Conservation (phyloP, 495 filamentous ascomycete genomes). For the Pyrenopolyporus hunteri region DNA sequence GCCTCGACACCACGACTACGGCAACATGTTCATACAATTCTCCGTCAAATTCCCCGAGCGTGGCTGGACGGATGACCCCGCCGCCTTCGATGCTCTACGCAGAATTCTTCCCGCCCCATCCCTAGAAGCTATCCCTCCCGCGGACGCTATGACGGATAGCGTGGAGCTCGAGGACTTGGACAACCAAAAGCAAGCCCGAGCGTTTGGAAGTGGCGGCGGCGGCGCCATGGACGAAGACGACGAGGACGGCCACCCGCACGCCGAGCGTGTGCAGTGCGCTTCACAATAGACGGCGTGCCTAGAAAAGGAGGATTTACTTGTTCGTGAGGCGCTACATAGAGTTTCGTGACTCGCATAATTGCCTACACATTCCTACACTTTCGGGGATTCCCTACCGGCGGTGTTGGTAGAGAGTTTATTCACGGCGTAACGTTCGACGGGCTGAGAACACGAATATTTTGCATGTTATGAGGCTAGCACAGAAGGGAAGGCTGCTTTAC, state of each 20-base stretch:
- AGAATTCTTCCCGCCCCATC: conserved; percentile 77
- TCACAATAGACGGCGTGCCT: conserved; percentile 75
- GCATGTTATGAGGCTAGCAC: conserved; percentile 33
- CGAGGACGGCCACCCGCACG: conserved; percentile 78
- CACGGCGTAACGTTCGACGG: conserved; percentile 38
- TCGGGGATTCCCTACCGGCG: not conserved
- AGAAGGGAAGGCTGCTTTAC: conserved; percentile 26
- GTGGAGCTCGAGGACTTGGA: conserved; percentile 88
- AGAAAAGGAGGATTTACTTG: not conserved
- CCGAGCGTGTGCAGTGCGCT: conserved; percentile 95
- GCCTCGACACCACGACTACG: conserved; percentile 90
- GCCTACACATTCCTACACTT: not conserved
- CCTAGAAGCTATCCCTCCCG: conserved; percentile 64
- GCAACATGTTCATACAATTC: conserved; percentile 98
- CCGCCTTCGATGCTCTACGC: conserved; percentile 71
- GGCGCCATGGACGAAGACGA: conserved; percentile 82
- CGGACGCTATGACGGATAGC: conserved; percentile 83
- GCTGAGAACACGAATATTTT: conserved; percentile 32
- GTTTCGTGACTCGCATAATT: conserved; percentile 18
- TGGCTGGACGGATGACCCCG: conserved; percentile 61
- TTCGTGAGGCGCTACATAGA: not conserved
- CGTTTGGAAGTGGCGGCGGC: conserved; percentile 64
- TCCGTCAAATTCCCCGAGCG: conserved; percentile 91
- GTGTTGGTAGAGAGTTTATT: conserved; percentile 28
- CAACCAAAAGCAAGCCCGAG: conserved; percentile 69